Evolutionary conservation across 345 rosid species (phyloP).

Genomic region (Eucalyptus paniculata): DNA sequence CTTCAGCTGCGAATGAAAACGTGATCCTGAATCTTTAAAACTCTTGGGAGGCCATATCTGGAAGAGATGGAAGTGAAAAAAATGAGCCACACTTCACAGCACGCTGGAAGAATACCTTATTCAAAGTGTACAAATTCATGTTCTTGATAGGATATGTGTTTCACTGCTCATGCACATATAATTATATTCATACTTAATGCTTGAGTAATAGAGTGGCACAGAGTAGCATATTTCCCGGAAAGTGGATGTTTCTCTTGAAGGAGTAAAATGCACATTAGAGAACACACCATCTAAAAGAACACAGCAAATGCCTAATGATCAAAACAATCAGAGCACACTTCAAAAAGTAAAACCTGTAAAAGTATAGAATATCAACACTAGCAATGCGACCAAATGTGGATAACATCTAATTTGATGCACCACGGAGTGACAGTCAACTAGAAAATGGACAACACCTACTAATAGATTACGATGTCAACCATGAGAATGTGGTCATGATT

Average conservation of each 20-base stretch:
- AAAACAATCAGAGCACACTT: neutral
- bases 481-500: neutral
- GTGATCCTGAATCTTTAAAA: slow-evolving; percentile 89
- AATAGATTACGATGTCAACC: neutral
- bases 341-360: neutral
- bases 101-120: neutral
- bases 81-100: neutral
- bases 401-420: neutral
- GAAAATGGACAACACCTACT: neutral
- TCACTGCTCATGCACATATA: neutral
- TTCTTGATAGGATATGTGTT: neutral
- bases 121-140: neutral
- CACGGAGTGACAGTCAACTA: neutral
- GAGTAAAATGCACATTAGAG: neutral
- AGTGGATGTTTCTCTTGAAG: neutral
- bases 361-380: neutral
- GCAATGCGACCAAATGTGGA: neutral
- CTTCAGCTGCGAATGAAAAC: slow-evolving; percentile 70
- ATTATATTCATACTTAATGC: neutral
- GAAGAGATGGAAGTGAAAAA: neutral
- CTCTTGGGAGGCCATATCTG: slow-evolving; percentile 99
- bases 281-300: neutral
- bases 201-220: neutral
- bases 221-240: neutral
- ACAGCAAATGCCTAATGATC: neutral